Conservation (phyloP, 805 yeast genomes). For the Jamesozyma lodderae region DNA sequence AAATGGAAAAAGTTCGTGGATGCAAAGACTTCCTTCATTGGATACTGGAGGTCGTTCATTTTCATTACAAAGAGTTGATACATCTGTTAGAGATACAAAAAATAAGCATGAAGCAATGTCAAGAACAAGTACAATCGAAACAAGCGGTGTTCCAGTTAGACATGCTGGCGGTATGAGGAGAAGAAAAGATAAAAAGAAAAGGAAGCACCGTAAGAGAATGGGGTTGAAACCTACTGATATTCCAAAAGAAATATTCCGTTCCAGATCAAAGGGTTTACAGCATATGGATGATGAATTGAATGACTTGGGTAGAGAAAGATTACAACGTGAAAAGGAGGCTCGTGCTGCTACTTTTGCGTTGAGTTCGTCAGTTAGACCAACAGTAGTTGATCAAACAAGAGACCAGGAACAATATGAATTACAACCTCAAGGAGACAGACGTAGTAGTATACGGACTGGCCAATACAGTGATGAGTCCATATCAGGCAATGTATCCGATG, state of each 20-base stretch:
- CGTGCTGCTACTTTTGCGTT: constrained; percentile 37
- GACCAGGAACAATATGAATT: not conserved
- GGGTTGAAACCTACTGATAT: constrained; percentile 23
- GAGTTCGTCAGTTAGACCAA: constrained; percentile 19
- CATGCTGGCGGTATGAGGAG: constrained; percentile 71
- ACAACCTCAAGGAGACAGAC: too few species aligned
- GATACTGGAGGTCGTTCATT: constrained; percentile 61
- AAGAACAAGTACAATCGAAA: constrained; percentile 41
- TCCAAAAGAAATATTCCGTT: constrained; percentile 5
- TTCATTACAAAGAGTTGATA: constrained; percentile 77
- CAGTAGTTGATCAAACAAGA: constrained; percentile 1
- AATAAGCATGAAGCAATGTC: constrained; percentile 11
- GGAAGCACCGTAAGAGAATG: constrained; percentile 24
- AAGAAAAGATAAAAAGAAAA: constrained; percentile 32
- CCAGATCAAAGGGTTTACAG: constrained; percentile 8
- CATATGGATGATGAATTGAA: constrained; percentile 24
- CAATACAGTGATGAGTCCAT: too few species aligned
- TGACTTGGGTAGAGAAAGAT: constrained; percentile 29
- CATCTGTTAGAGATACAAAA: constrained; percentile 32
- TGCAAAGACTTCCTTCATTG: constrained; percentile 73
- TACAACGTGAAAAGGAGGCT: constrained; percentile 36
- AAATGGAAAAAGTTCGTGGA: constrained; percentile 57
- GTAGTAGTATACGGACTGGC: too few species aligned
- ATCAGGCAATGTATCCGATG: too few species aligned
- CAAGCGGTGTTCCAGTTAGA: constrained; percentile 53